Percentiles rank a stretch among this genome's conserved stretches.
These are phyloP conservation scores for Mycena pura DNA, from an alignment of 768 basidiomycete genomes.

Conservation along the genomic window DNA sequence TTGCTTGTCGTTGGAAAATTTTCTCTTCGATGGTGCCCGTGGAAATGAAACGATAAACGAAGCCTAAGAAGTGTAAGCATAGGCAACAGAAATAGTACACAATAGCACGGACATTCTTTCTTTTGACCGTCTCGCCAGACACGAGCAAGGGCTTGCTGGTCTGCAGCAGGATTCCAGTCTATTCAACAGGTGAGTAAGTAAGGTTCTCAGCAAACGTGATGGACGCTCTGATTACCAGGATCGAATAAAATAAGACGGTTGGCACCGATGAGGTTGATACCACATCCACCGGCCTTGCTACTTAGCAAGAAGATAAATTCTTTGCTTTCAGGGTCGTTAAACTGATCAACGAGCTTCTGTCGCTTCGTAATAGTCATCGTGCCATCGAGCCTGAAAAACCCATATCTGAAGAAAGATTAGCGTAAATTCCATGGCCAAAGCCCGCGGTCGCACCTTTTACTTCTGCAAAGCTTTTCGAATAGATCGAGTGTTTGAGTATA, in stretches of 20 bases:
- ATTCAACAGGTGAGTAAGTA: neutral
- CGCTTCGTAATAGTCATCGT: constrained; percentile 90
- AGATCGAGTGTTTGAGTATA: constrained; percentile 95
- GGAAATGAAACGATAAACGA: constrained; percentile 97
- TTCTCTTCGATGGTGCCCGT: constrained; percentile 99
- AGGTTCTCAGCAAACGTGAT: neutral
- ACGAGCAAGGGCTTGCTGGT: constrained; percentile 97
- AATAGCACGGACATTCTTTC: constrained; percentile 84
- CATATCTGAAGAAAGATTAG: constrained; percentile 65
- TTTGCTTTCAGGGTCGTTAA: constrained; percentile 91
- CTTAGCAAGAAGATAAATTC: constrained; percentile 95
- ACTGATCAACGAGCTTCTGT: constrained; percentile 95
- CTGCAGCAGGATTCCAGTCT: constrained; percentile 99
- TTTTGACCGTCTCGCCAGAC: constrained; percentile 99
- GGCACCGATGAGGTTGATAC: constrained; percentile 96
- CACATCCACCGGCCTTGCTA: constrained; percentile 95
- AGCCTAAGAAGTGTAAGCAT: constrained; percentile 57
- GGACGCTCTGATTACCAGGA: constrained; percentile 61
- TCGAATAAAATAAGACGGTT: constrained; percentile 96
- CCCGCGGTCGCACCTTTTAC: constrained; percentile 71
- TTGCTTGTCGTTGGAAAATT: constrained; percentile 97
- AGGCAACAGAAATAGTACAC: neutral
- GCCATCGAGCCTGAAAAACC: constrained; percentile 92
- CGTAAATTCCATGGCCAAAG: neutral
- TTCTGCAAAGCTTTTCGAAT: constrained; percentile 87